A percentile compares a stretch with the other conserved stretches of the same genome.
These are phyloP conservation scores for Pseudozyma sp. DNA, from an alignment of 1,284 basidiomycete genomes.

Conservation along the genomic window DNA sequence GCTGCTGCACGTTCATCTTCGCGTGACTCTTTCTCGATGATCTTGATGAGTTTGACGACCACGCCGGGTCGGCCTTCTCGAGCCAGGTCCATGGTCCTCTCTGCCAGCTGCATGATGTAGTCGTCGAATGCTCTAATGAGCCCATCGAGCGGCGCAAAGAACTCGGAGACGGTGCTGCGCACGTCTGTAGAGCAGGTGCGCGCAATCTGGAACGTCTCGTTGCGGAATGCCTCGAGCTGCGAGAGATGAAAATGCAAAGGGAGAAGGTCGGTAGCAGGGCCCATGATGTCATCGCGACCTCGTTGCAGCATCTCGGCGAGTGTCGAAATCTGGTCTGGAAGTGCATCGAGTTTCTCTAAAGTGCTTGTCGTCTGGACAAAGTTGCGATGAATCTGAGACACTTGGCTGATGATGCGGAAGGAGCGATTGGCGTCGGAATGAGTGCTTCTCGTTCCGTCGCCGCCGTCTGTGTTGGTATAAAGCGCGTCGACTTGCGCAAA, in stretches of 20 bases:
- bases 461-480: constrained; percentile 39
- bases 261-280: constrained; percentile 87
- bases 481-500: constrained; percentile 87
- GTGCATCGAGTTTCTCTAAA: constrained; percentile 88
- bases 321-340: constrained; percentile 84
- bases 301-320: constrained; percentile 82
- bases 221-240: constrained; percentile 90
- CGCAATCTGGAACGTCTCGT: constrained; percentile 70
- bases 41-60: constrained; percentile 90
- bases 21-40: constrained; percentile 89
- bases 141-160: constrained; percentile 88
- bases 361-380: constrained; percentile 95
- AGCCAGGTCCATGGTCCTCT: constrained; percentile 79
- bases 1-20: constrained; percentile 98
- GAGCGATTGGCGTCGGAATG: constrained; percentile 48
- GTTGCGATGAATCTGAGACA: constrained; percentile 94
- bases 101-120: constrained; percentile 83
- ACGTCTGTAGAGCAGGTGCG: constrained; percentile 76
- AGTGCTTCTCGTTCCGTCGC: constrained; percentile 22
- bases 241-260: constrained; percentile 88
- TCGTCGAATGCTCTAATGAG: constrained; percentile 86
- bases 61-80: constrained; percentile 83
- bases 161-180: constrained; percentile 77
- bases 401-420: constrained; percentile 71
- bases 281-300: constrained; percentile 79